Conservation (phyloP, 2,329 filamentous ascomycete genomes). For the Colletotrichum phormii region DNA sequence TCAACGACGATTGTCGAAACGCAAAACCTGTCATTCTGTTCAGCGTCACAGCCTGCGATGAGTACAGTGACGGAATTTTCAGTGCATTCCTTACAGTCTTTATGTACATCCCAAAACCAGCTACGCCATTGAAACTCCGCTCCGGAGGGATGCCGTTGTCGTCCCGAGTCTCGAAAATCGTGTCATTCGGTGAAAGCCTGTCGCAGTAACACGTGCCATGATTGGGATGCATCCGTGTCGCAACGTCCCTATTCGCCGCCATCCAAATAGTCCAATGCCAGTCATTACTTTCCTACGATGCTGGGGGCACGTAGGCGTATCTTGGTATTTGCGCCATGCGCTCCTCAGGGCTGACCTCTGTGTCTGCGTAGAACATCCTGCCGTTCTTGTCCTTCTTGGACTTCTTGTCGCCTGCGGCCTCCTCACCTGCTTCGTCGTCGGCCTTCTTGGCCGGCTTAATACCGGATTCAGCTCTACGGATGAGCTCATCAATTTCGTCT, state of each 20-base stretch:
- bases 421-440: conserved; percentile 51
- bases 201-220: neutral
- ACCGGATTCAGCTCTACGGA: conserved; percentile 72
- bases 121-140: conserved; percentile 35
- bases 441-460: conserved; percentile 62
- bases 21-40: conserved; percentile 25
- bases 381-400: conserved; percentile 76
- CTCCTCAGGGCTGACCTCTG: conserved; percentile 86
- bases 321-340: conserved; percentile 83
- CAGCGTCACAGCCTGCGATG: conserved; percentile 31
- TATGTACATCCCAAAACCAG: conserved; percentile 33
- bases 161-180: conserved; percentile 18
- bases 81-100: conserved; percentile 32
- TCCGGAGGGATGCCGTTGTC: conserved; percentile 20
- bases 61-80: conserved; percentile 31
- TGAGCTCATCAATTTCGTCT: conserved; percentile 74
- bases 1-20: neutral
- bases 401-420: conserved; percentile 68
- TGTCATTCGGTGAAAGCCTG: conserved; percentile 3
- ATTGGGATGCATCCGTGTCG: neutral
- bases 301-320: conserved; percentile 73
- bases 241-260: neutral
- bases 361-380: conserved; percentile 85
- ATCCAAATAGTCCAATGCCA: neutral
- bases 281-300: neutral